Evolutionary conservation across 805 yeast genomes (phyloP), one percentile per base, ranked within the genome.

Genomic region (Candida easanensis): DNA sequence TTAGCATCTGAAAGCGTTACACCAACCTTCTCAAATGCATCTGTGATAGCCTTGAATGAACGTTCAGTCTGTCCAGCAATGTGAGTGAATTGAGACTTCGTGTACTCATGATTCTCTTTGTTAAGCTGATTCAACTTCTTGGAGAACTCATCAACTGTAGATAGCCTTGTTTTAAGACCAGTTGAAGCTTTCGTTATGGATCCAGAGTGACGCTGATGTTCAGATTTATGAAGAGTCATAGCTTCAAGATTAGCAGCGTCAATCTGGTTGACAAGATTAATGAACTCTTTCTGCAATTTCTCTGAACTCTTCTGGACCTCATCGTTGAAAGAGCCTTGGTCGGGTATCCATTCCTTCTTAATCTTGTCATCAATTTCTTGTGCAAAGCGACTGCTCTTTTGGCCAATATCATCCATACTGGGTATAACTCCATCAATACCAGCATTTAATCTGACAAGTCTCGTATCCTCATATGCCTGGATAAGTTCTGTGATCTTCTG

Each of bases 321-420:
- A n/a, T 43, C 41, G 16, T 38, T 33, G 23, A 54, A 52, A 18
- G 41, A 34, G 3, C 16, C 23, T 33, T 56, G 60, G 7, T 44
- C 49, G 4, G 20, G 9, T 15, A 45, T 13, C 58, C 58, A 52
- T 2, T 39, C 41, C 3, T 54, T 48, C 3, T 39, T 38, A 13
- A 54, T 39, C 17, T 48, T 48, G 1, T 39, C 19, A 18, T 42
- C 49, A 30, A 52, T 43, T 5, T 45, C 49, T 4, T 44, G 32
- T 3, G 46, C 38, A 27, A 53, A 54, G 5, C 25, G 33, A 3
- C n/a, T n/a, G 39, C 53, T 53, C 19, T 48, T 50, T 15, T 37
- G 8, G 1, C 39, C 39, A 15, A 53, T 35, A 3, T 26, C 5
- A 6, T 31, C 30, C 1, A 56, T 16, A 17, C 40, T 46, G 4